Conservation (phyloP, 257 asterid species). For the Ilex aquifolium region DNA sequence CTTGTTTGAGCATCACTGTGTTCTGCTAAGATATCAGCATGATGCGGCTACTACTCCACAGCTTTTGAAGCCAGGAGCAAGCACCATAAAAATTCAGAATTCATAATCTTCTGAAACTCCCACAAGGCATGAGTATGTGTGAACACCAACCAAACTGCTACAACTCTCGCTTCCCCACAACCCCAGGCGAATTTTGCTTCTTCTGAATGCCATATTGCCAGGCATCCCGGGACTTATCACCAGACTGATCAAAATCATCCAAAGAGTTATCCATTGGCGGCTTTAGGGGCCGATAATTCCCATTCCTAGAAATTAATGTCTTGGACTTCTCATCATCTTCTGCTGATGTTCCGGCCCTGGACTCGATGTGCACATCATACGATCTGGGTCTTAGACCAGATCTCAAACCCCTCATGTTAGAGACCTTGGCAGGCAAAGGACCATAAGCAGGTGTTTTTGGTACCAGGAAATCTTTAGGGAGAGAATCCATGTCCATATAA, state of each 20-base stretch:
- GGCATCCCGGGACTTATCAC: slow-evolving; percentile 64
- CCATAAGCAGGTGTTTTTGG: slow-evolving; percentile 40
- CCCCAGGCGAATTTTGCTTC: slow-evolving; percentile 42
- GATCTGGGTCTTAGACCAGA: slow-evolving; percentile 67
- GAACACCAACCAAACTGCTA: slow-evolving; percentile 20
- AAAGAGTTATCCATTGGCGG: slow-evolving; percentile 46
- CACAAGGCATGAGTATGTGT: too few species aligned
- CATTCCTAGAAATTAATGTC: slow-evolving; percentile 45
- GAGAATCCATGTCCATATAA: slow-evolving; percentile 83
- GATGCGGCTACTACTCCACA: too few species aligned
- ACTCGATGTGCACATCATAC: slow-evolving; percentile 63
- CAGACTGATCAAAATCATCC: slow-evolving; percentile 61
- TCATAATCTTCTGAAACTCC: too few species aligned
- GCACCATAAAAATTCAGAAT: too few species aligned
- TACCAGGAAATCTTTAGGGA: slow-evolving; percentile 77
- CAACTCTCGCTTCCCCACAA: slow-evolving; percentile 47
- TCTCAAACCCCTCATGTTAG: slow-evolving; percentile 59
- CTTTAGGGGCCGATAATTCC: slow-evolving; percentile 53
- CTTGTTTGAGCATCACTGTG: too few species aligned
- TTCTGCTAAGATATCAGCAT: too few species aligned
- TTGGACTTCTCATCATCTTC: slow-evolving; percentile 87
- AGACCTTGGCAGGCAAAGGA: slow-evolving; percentile 39
- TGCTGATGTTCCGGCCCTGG: slow-evolving; percentile 91
- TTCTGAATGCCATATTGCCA: slow-evolving; percentile 59
- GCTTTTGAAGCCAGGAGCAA: too few species aligned